phyloP scores from a whole-genome alignment of 441 rosid species.

The Sinapis alba region DNA sequence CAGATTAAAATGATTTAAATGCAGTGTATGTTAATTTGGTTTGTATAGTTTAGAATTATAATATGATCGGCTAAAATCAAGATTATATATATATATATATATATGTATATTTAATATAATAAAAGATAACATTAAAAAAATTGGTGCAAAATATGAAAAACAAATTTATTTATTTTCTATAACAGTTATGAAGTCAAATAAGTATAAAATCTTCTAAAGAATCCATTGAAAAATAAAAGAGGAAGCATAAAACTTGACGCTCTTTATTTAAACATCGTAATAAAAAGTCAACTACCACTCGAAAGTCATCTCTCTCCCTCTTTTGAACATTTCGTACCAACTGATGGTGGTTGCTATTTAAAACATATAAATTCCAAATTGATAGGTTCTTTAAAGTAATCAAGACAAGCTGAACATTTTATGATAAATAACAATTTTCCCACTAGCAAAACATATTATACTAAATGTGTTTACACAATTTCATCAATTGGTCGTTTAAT shows the following conservation, averaged over 20 bases:
- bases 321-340: neutral
- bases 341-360: neutral
- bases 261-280: neutral
- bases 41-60: no score
- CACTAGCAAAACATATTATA: conserved; percentile 1
- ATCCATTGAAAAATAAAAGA: neutral
- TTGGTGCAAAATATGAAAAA: neutral
- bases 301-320: neutral
- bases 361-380: neutral
- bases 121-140: neutral
- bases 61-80: no score
- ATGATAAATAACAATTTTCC: neutral
- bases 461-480: neutral
- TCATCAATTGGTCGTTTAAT: neutral
- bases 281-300: conserved; percentile 11
- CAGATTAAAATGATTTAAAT: no score
- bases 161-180: no score
- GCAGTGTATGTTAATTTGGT: no score
- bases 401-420: conserved; percentile 2
- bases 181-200: neutral
- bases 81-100: no score
- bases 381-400: neutral
- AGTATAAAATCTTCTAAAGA: neutral
- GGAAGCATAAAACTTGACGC: neutral
- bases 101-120: no score